Evolutionary conservation across 495 filamentous ascomycete genomes (phyloP), one percentile per base, ranked within the genome.

Genomic region (Hypomontagnella monticulosa): DNA sequence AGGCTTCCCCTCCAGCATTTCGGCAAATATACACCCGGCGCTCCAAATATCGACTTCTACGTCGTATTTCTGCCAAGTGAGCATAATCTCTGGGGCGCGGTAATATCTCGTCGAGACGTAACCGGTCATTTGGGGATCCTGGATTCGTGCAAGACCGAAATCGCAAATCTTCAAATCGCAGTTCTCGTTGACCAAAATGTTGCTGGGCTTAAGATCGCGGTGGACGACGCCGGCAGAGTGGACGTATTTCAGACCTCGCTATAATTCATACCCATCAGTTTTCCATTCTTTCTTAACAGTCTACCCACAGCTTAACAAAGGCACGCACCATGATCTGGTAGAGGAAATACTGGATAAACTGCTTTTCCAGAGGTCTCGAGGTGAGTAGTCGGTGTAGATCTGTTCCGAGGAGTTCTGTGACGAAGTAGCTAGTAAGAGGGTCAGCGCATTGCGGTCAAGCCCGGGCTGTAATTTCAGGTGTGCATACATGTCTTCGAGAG

Each of bases 11-110:
- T 98, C 93, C 62, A 99, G 81, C 95, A 99, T 99, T 78, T 99
- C 95, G 46, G 95, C 95, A 73, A 99, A 99, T 71, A 99, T 99
- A 79, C 95, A 99, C 55, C 94, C 95, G 8, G 96, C 94, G 73
- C 94, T 97, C 95, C 95, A 99, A 71, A 99, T 97, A 77, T 99
- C 95, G 49, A 99, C 95, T 81, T 98, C 96, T 42, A 97, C 92
- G 71, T 99, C 95, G 79, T 99, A 99, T 80, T 98, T 99, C 78
- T 99, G 95, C 95, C 95, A 99, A 42, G 95, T 99, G 71, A 99
- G 92, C 95, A 99, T 99, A 74, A 99, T 99, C 79, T 99, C 95
- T 12, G 95, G 95, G 4, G 95, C 95, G 48, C 95, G 90, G 81
- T 99, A 99, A 83, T 99, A 99, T 81, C 95, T 85, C 50, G 95